These are phyloP conservation scores for Leccinum incarnatum DNA, from an alignment of 768 basidiomycete genomes.

Conservation along the genomic window DNA sequence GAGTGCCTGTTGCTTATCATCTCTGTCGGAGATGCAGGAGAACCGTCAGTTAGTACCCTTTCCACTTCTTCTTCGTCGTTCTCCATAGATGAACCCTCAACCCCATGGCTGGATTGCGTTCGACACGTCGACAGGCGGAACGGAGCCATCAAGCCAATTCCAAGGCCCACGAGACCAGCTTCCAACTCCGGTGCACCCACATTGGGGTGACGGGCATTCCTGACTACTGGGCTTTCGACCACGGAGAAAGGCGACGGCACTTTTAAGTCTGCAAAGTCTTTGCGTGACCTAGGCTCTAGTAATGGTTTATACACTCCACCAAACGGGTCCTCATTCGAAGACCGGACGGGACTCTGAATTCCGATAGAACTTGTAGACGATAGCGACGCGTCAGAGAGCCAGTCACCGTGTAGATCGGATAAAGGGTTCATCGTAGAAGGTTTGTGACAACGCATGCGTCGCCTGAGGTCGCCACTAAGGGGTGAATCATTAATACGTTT, in stretches of 20 bases:
- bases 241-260: constrained; percentile 26
- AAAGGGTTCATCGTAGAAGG: constrained; percentile 29
- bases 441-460: constrained; percentile 30
- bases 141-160: constrained; percentile 49
- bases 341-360: constrained; percentile 24
- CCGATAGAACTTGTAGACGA: constrained; percentile 24
- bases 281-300: constrained; percentile 16
- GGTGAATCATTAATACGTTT: constrained; percentile 48
- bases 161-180: constrained; percentile 37
- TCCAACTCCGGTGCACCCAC: constrained; percentile 29
- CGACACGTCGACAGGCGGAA: constrained; percentile 47
- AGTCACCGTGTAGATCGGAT: constrained; percentile 24
- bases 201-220: constrained; percentile 26
- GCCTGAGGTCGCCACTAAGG: constrained; percentile 32
- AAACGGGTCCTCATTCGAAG: constrained; percentile 46
- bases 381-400: constrained; percentile 31
- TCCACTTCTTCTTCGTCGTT: constrained; percentile 37
- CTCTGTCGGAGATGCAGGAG: constrained; percentile 23
- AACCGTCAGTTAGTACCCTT: constrained; percentile 23
- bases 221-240: constrained; percentile 52
- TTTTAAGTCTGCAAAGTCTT: constrained; percentile 11
- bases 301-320: constrained; percentile 19
- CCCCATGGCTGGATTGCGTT: constrained; percentile 18
- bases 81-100: constrained; percentile 16
- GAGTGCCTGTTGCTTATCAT: constrained; percentile 16